These are phyloP conservation scores for Backusella morwellensis DNA, from an alignment of 192 early-diverging fungal species.

Conservation along the genomic window DNA sequence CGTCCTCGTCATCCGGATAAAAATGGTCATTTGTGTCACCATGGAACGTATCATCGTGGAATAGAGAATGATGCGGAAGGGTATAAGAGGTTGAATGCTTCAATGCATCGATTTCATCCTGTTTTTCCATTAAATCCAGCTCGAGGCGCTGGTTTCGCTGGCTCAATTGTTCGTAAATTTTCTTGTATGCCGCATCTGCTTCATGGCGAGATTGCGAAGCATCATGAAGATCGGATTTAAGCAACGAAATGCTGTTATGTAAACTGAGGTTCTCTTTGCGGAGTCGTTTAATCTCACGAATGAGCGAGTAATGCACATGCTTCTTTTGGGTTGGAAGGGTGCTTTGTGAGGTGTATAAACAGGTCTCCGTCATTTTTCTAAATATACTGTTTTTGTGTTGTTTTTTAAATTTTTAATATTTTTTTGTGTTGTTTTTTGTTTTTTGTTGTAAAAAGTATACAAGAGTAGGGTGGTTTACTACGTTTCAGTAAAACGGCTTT, in stretches of 20 bases:
- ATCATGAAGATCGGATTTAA: conserved; percentile 25
- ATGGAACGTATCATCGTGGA: conserved; percentile 5
- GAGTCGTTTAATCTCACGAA: conserved; percentile 32
- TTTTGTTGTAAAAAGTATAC: neutral
- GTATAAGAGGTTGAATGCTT: neutral
- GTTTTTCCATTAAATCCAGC: neutral
- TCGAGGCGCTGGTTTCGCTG: conserved; percentile 16
- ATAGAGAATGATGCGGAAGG: neutral
- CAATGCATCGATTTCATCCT: conserved; percentile 19
- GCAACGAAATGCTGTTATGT: conserved; percentile 13
- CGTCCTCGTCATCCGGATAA: conserved; percentile 4
- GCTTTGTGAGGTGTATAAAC: neutral
- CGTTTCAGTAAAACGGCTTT: neutral
- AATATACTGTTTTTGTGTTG: neutral
- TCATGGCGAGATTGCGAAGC: conserved; percentile 24
- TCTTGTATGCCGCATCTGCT: conserved; percentile 21
- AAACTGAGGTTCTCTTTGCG: conserved; percentile 29
- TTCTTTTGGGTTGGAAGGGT: conserved; percentile 1
- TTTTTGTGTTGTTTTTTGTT: neutral
- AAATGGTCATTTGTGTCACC: conserved; percentile 19
- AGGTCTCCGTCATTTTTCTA: neutral
- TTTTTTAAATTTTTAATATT: neutral
- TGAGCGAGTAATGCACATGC: conserved; percentile 2
- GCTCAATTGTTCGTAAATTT: conserved; percentile 12
- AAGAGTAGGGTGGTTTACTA: neutral